These are phyloP conservation scores for Aspergillus neotritici DNA, from an alignment of 2,329 filamentous ascomycete species.

Conservation along the genomic window DNA sequence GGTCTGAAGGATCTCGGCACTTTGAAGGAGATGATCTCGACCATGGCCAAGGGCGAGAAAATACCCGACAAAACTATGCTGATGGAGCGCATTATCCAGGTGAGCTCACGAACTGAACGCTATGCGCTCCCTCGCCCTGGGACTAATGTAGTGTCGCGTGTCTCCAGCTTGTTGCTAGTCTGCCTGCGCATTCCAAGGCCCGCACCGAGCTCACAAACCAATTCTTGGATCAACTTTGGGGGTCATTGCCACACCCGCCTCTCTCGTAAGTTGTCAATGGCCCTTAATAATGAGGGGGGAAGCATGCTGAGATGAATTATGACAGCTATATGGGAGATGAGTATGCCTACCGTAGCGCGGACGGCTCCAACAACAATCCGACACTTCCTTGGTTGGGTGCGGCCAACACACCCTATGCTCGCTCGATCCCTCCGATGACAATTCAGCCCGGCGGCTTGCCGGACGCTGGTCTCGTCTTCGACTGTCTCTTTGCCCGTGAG, in stretches of 20 bases:
- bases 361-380: conserved; percentile 68
- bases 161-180: conserved; percentile 55
- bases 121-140: too few species aligned
- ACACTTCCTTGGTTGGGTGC: conserved; percentile 60
- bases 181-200: conserved; percentile 58
- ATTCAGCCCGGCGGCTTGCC: conserved; percentile 60
- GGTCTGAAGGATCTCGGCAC: conserved; percentile 57
- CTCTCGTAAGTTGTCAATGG: conserved; percentile 46
- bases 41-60: conserved; percentile 58
- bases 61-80: conserved; percentile 71
- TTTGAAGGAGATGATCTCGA: conserved; percentile 55
- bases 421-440: conserved; percentile 56
- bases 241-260: conserved; percentile 66
- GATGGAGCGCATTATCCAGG: conserved; percentile 65
- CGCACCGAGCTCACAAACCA: conserved; percentile 59
- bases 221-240: conserved; percentile 66
- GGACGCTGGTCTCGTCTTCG: conserved; percentile 53
- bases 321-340: conserved; percentile 46
- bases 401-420: conserved; percentile 62
- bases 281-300: neutral
- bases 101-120: conserved; percentile 18
- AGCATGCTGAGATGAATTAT: conserved; percentile 7
- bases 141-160: neutral
- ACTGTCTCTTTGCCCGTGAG: conserved; percentile 40
- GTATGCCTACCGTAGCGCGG: conserved; percentile 61